Evolutionary conservation across 2,329 filamentous ascomycete species (phyloP), one percentile per base, ranked within the genome.

Genomic region (Fusarium graminum): DNA sequence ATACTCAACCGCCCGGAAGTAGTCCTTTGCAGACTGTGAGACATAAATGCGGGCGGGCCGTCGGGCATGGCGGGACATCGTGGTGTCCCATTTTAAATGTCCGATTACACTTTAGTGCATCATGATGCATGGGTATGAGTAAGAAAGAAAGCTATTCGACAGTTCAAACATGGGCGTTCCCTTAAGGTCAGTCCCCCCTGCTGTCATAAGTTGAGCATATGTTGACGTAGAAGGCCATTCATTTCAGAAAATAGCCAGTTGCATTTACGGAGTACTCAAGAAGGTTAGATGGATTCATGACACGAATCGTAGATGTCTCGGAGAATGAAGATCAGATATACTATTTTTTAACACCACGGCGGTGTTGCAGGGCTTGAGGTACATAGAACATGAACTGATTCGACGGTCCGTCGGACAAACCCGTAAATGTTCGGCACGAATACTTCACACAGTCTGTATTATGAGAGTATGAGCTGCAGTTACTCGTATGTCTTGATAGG

Each of bases 191-290:
- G 14, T n/a, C 10, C 32, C 4, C 16, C 32, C n/a, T 36, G 16
- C 14, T 9, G 3, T 22, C 12, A 14, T 4, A 13, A 32, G 30
- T 4, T 32, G 8, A 13, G 30, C 13, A 13, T 13, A 32, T 13
- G 6, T 32, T 32, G 30, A 32, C 12, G 16, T 8, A n/a, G 32
- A 36, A 9, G 7, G 16, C 32, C n/a, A 1, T 8, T 9, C 8
- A 14, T 36, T n/a, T 36, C 32, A n/a, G 4, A 4, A 8, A 8
- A 9, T 9, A 36, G 16, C 32, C 16, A 36, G n/a, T 17, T 17
- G 6, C 0, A 9, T 4, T 10, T 6, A 17, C 8, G 3, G 4
- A 10, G 6, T 8, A 17, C 16, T n/a, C 7, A 36, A n/a, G 4
- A 16, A 3, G 16, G 16, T 3, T 17, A 36, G 0, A 11, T 3